phyloP scores from a whole-genome alignment of 805 yeast species.

The Yarrowia sp. region DNA sequence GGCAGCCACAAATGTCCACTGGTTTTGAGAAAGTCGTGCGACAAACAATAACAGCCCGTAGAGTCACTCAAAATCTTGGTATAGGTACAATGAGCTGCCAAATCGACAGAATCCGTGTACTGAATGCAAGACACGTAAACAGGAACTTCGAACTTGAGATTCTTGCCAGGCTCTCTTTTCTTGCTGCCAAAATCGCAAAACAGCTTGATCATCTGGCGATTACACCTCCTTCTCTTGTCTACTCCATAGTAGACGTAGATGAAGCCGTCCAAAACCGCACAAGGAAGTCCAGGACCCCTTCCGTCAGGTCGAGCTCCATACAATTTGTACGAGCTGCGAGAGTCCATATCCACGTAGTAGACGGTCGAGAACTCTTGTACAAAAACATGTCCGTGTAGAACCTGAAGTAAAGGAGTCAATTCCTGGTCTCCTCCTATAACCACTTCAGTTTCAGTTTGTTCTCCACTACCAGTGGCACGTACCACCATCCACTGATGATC shows the following conservation, averaged over 20 bases:
- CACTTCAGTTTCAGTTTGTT: background rate
- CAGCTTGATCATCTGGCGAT: conserved; percentile 8
- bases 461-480: background rate
- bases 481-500: conserved; percentile 1
- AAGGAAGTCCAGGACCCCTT: conserved; percentile 2
- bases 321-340: background rate
- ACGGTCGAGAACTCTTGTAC: background rate
- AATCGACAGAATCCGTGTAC: conserved; percentile 6
- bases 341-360: conserved; percentile 5
- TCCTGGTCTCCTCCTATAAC: conserved; percentile 4
- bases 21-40: conserved; percentile 1
- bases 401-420: conserved; percentile 1
- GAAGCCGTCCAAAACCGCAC: conserved; percentile 12
- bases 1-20: conserved; percentile 6
- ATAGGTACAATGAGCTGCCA: conserved; percentile 10
- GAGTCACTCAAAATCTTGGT: background rate
- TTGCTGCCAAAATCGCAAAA: conserved; percentile 19
- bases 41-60: background rate
- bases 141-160: background rate
- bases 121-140: conserved; percentile 4
- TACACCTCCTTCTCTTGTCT: background rate
- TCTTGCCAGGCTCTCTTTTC: background rate
- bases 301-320: conserved; percentile 6
- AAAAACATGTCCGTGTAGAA: conserved; percentile 8
- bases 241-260: conserved; percentile 12